phyloP scores from a whole-genome alignment of 495 filamentous ascomycete species.

The Delitschia confertaspora region DNA sequence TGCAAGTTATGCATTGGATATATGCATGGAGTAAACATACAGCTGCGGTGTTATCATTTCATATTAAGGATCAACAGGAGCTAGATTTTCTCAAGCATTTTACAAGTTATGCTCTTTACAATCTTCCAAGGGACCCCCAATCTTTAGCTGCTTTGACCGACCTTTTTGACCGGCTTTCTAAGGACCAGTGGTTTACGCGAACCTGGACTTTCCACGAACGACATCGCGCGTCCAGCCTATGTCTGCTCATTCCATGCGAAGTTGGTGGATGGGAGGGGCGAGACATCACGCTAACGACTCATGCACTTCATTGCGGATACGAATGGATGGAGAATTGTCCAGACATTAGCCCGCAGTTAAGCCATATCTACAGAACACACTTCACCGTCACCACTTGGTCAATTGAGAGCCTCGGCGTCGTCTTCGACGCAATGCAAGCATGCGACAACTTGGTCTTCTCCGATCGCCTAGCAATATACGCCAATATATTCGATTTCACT shows the following conservation, averaged over 20 bases:
- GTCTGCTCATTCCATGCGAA: not conserved
- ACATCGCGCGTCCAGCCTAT: not conserved
- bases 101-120: too few species aligned
- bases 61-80: not conserved
- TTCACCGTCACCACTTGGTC: too few species aligned
- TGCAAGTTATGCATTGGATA: conserved; percentile 2
- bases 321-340: too few species aligned
- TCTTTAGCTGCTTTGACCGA: too few species aligned
- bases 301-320: too few species aligned
- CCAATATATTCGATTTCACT: not conserved
- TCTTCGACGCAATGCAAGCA: not conserved
- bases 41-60: conserved; percentile 1
- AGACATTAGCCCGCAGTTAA: too few species aligned
- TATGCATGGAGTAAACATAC: not conserved
- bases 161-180: not conserved
- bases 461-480: not conserved
- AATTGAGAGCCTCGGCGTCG: too few species aligned
- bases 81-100: not conserved
- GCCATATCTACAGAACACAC: too few species aligned
- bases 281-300: too few species aligned
- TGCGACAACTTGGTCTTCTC: not conserved
- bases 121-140: too few species aligned
- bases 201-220: not conserved
- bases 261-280: too few species aligned
- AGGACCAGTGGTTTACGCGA: not conserved